Conservation (phyloP, 2,329 filamentous ascomycete genomes). For the Pyrenophora graminea region DNA sequence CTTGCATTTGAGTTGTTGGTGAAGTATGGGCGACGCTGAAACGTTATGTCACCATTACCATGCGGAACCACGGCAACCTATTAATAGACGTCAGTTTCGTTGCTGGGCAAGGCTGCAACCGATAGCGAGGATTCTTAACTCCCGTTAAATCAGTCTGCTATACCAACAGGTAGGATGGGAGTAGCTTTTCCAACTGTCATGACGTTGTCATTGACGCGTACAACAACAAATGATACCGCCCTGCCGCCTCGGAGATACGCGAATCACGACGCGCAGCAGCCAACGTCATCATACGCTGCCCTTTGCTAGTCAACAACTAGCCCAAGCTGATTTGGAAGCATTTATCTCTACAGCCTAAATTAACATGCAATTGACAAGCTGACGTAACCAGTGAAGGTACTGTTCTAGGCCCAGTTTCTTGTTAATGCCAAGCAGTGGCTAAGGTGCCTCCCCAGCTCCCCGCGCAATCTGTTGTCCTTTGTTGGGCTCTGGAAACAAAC, state of each 20-base stretch:
- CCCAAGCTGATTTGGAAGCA: neutral
- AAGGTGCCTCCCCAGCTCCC: constrained; percentile 16
- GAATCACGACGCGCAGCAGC: neutral
- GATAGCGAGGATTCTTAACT: too few relatives aligned
- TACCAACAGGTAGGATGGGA: too few relatives aligned
- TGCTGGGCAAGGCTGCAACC: too few relatives aligned
- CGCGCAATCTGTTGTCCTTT: constrained; percentile 15
- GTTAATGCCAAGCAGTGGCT: constrained; percentile 23
- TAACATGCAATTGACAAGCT: neutral
- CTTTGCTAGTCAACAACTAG: neutral
- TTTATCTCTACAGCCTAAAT: neutral
- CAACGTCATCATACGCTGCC: too few relatives aligned
- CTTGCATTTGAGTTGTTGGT: too few relatives aligned
- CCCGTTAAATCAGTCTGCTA: too few relatives aligned
- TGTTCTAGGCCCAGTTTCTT: constrained; percentile 4
- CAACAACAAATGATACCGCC: neutral
- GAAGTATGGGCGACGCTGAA: too few relatives aligned
- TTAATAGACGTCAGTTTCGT: too few relatives aligned
- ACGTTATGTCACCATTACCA: too few relatives aligned
- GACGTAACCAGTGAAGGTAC: neutral
- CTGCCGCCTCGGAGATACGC: neutral
- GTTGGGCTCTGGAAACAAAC: constrained; percentile 28
- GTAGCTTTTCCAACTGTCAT: too few relatives aligned
- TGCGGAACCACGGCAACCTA: too few relatives aligned
- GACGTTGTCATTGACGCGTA: neutral